A percentile compares a stretch with the other conserved stretches of the same genome.
phyloP scores from a whole-genome alignment of 306 rosid genomes.

The Rubus parviflorus region DNA sequence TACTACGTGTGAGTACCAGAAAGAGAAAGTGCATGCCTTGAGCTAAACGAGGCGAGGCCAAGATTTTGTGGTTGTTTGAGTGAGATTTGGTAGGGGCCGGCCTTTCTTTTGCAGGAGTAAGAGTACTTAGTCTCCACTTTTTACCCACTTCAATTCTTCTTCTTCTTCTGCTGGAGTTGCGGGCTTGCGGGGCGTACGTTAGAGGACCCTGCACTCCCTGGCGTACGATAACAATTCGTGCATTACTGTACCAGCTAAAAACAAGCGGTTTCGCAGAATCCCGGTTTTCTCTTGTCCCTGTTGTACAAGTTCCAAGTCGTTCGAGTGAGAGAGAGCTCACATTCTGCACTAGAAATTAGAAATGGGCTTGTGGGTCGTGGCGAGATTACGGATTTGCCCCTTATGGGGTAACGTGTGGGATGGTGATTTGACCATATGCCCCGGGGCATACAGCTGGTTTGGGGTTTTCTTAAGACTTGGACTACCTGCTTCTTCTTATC shows the following conservation, averaged over 20 bases:
- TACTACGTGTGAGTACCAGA: not conserved
- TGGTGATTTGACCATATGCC: not conserved
- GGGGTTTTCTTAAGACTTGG: slow-evolving; percentile 1
- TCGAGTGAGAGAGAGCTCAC: slow-evolving; percentile 24
- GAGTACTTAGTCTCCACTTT: not conserved
- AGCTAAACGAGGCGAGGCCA: not conserved
- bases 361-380: not conserved
- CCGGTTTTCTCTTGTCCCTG: slow-evolving; percentile 27
- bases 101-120: not conserved
- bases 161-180: too few species aligned
- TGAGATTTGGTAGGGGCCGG: slow-evolving; percentile 5
- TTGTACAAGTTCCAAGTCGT: slow-evolving; percentile 52
- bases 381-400: slow-evolving; percentile 2
- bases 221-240: slow-evolving; percentile 25
- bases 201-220: slow-evolving; percentile 23
- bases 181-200: slow-evolving; percentile 17
- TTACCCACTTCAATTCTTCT: not conserved
- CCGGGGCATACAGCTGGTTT: not conserved
- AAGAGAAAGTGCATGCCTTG: not conserved
- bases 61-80: not conserved
- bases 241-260: not conserved
- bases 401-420: slow-evolving; percentile 2
- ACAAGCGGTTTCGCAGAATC: slow-evolving; percentile 24
- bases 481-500: not conserved
- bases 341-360: not conserved